Base-by-base conservation (phyloP, 1,284 basidiomycete species). In the Cystobasidiaceae sp. region DNA sequence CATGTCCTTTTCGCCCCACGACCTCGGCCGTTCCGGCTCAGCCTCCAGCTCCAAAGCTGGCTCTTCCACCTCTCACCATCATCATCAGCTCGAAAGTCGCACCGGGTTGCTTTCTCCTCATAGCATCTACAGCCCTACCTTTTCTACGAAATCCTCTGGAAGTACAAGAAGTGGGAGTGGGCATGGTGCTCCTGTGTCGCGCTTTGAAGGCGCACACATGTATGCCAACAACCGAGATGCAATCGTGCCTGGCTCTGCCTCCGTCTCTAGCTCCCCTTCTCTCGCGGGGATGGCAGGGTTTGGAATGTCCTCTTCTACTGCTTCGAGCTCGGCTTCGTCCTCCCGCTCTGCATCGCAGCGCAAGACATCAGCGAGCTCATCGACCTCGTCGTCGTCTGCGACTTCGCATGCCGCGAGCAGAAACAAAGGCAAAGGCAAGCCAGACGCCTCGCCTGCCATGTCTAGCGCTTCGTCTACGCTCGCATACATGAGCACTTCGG, bases 181-280 rank as follows among this genome's bases (percentile, higher is more conserved):
- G n/a, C n/a, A n/a, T n/a, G n/a, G n/a, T n/a, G n/a, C n/a, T n/a
- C n/a, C 50, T 33, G 27, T 51, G 21, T n/a, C 28, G 28, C 27
- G 55, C 4, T 72, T 72, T 55, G 69, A 71, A 50, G 69, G 68
- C 11, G 46, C 62, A 15, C 67, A 67, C 28, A 63, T 71, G 49
- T 69, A 68, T 37, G 70, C 70, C 17, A 62, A 68, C 32, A 68
- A 70, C 51, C 48, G 52, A 30, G 68, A 70, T 23, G 71, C 70
- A 7, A 34, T 67, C 15, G 55, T 68, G 13, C 68, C 68, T 19
- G 37, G 33, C 21, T 9, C 46, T 11, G 34, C 41, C 50, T 5
- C 4, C n/a, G 4, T 17, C 48, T 7, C 70, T 71, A 54, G 50
- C 28, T 52, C 50, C 5, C 54, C 54, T 30, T 56, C 54, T 21